Evolutionary conservation across 1,284 basidiomycete genomes (phyloP).

Genomic region (Cryptococcus hybrid): DNA sequence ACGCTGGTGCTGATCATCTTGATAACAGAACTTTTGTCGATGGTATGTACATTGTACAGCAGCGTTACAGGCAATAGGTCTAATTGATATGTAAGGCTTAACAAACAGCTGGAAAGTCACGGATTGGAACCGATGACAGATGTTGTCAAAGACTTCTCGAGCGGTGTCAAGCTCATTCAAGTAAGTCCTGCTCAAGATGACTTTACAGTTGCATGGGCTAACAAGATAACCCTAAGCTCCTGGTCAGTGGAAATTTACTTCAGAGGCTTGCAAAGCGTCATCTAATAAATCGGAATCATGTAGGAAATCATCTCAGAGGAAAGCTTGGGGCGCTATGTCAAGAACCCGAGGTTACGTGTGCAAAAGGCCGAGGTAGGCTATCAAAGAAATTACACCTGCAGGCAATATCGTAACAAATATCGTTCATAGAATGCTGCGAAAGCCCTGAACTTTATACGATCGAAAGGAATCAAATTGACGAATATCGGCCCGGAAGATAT

Average conservation of each 20-base stretch:
- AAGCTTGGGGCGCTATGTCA: constrained; percentile 88
- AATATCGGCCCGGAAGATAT: constrained; percentile 84
- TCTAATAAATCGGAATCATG: not conserved
- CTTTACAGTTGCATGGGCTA: not conserved
- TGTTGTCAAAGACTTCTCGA: constrained; percentile 84
- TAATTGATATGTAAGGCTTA: constrained; percentile 63
- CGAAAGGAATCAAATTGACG: constrained; percentile 90
- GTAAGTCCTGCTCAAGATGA: constrained; percentile 21
- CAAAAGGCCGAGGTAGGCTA: constrained; percentile 77
- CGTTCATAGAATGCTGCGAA: constrained; percentile 76
- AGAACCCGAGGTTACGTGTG: constrained; percentile 82
- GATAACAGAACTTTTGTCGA: constrained; percentile 42
- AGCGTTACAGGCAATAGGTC: not conserved
- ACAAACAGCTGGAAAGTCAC: constrained; percentile 85
- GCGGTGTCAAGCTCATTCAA: constrained; percentile 90
- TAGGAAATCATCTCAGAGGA: constrained; percentile 96
- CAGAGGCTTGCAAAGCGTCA: not conserved
- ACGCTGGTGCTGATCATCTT: not conserved
- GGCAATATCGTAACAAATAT: not conserved
- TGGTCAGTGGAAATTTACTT: constrained; percentile 8
- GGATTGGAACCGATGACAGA: constrained; percentile 88
- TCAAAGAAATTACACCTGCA: too few relatives aligned
- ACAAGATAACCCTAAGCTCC: constrained; percentile 11
- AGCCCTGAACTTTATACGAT: constrained; percentile 92
- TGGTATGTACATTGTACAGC: constrained; percentile 24